Conservation (phyloP, 805 yeast genomes). For the Yarrowia bubula region DNA sequence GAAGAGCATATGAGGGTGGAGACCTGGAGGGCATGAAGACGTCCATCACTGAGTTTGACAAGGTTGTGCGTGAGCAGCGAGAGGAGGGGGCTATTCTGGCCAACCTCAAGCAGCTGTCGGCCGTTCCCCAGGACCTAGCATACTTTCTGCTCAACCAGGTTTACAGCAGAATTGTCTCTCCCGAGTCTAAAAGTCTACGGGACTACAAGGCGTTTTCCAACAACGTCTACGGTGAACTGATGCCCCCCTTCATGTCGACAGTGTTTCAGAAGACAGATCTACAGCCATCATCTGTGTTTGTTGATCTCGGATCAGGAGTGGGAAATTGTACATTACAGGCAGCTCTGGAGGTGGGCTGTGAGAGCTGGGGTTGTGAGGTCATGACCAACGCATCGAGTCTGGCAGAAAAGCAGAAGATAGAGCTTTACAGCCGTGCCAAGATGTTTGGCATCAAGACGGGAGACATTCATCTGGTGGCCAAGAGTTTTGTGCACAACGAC, state of each 20-base stretch:
- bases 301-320: conserved; percentile 92
- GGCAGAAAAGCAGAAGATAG: conserved; percentile 58
- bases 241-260: conserved; percentile 71
- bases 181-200: conserved; percentile 60
- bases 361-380: conserved; percentile 85
- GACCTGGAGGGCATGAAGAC: conserved; percentile 39
- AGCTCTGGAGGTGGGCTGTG: conserved; percentile 78
- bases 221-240: conserved; percentile 84
- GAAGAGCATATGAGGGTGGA: conserved; percentile 34
- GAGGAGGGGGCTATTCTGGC: conserved; percentile 37
- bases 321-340: conserved; percentile 91
- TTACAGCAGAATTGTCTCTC: conserved; percentile 76
- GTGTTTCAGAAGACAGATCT: conserved; percentile 62
- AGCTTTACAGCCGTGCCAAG: conserved; percentile 55
- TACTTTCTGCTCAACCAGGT: conserved; percentile 72
- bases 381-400: conserved; percentile 78
- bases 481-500: conserved; percentile 68
- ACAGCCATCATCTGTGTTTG: conserved; percentile 55
- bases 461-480: conserved; percentile 55
- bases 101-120: conserved; percentile 36
- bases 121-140: conserved; percentile 40
- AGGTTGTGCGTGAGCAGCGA: conserved; percentile 42
- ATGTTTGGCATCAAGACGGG: conserved; percentile 66
- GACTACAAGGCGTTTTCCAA: conserved; percentile 84
- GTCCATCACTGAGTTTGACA: conserved; percentile 48